Evolutionary conservation across 352 stramenopile species (phyloP), one percentile per base, ranked within the genome.

Genomic region (Pythium guiyangense): DNA sequence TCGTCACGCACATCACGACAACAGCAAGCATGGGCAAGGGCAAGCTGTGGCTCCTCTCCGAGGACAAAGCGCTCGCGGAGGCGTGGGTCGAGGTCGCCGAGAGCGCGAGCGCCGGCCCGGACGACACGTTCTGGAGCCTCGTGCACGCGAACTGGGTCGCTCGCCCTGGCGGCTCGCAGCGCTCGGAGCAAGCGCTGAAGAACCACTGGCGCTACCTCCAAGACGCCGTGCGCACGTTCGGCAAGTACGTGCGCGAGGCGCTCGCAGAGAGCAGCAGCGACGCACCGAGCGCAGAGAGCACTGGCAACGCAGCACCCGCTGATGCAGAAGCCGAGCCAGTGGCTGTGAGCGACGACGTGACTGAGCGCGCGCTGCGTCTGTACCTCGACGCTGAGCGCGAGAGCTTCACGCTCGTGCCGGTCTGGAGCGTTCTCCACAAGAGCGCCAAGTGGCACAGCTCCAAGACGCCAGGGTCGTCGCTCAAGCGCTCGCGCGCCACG

Each of bases 101-200:
- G 49, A 18, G 25, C 34, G 50, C 50, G 34, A 27, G 35, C 9
- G 39, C 20, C 35, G 58, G 58, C 44, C 29, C 22, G 8, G 56
- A 47, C 35, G 58, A 64, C 51, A 50, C 47, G 50, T 64, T 59
- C 51, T 64, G 58, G 58, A 44, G 56, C 44, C 26, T 51, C 4
- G 58, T 64, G 26, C 56, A 64, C 58, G 58, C 47, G 10, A 29
- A 27, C 5, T 64, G 58, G 58, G 11, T 40, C 34, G 18, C 18
- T 44, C 22, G 27, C 3, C 18, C 26, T 34, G 26, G 40, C 34
- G 45, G 58, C 22, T 55, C 58, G 22, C 50, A 35, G 58, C 58
- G 58, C 11, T 59, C 58, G 17, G 34, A 59, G 58, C 55, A 64
- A 51, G 58, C 58, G 50, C 44, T 64, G 43, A 64, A 64, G 50